Conservation (phyloP, 2,329 filamentous ascomycete genomes). For the Fusarium veterinarium region DNA sequence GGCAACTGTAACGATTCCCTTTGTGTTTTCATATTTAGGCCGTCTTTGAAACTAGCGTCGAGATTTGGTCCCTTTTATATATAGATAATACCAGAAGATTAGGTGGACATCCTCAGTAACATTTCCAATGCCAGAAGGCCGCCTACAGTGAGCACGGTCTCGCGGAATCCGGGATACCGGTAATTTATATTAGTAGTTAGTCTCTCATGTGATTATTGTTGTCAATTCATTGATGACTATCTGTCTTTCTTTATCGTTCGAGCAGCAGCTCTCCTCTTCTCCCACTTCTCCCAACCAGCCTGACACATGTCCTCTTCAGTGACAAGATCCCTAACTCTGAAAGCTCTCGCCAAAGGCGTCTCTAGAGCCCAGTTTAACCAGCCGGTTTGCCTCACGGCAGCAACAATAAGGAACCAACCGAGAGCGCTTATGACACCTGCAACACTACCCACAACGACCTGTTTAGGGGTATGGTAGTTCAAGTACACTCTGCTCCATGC, state of each 20-base stretch:
- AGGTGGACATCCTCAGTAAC: background rate
- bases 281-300: conserved; percentile 95
- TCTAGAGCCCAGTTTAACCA: conserved; percentile 80
- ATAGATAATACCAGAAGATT: conserved; percentile 23
- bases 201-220: background rate
- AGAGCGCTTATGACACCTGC: conserved; percentile 79
- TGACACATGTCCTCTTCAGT: conserved; percentile 89
- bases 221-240: background rate
- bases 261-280: conserved; percentile 59
- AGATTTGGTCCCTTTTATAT: conserved; percentile 9
- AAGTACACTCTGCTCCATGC: conserved; percentile 89
- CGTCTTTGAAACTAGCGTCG: conserved; percentile 16
- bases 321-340: conserved; percentile 85
- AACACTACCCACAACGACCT: conserved; percentile 83
- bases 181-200: background rate
- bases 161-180: background rate
- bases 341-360: conserved; percentile 69
- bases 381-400: conserved; percentile 72
- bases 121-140: background rate
- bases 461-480: conserved; percentile 88
- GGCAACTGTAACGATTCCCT: conserved; percentile 29
- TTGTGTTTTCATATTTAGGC: conserved; percentile 13
- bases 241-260: conserved; percentile 47
- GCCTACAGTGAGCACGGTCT: background rate
- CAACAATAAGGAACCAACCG: conserved; percentile 82